phyloP scores from a whole-genome alignment of 192 early-diverging fungal genomes.

The Coemansia sp. region DNA sequence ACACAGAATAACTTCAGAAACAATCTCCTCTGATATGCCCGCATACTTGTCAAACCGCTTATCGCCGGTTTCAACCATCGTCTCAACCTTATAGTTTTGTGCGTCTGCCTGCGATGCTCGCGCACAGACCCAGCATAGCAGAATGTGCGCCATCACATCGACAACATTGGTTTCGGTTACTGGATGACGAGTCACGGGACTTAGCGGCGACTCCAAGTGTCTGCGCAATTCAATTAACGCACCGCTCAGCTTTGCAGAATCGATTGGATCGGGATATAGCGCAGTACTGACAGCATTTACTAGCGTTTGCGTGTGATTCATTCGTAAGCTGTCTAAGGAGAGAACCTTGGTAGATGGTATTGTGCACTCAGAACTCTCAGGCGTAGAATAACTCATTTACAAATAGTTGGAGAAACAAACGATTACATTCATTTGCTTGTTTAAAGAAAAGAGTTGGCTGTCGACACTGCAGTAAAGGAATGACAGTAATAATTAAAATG shows the following conservation, averaged over 20 bases:
- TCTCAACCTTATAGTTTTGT: conserved; percentile 24
- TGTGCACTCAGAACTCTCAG: not conserved
- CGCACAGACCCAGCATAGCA: conserved; percentile 49
- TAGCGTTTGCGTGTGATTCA: conserved; percentile 38
- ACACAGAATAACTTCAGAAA: conserved; percentile 31
- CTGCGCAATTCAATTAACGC: conserved; percentile 31
- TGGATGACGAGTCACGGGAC: conserved; percentile 22
- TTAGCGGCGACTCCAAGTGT: conserved; percentile 41
- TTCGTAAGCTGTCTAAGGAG: conserved; percentile 36
- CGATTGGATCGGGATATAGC: conserved; percentile 23
- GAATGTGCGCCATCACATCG: conserved; percentile 31
- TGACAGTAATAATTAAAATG: no score
- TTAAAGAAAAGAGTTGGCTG: not conserved
- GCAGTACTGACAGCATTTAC: conserved; percentile 36
- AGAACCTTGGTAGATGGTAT: conserved; percentile 1
- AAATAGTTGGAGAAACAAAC: not conserved
- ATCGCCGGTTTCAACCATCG: conserved; percentile 13
- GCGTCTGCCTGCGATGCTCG: conserved; percentile 32
- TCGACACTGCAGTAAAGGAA: not conserved
- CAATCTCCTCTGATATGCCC: conserved; percentile 5
- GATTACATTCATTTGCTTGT: not conserved
- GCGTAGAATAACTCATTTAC: not conserved
- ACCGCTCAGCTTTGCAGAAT: conserved; percentile 4
- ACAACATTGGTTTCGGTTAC: conserved; percentile 38
- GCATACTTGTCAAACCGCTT: conserved; percentile 33